These are phyloP conservation scores for Coprinopsis marcescibilis DNA, from an alignment of 768 basidiomycete species.

Conservation along the genomic window DNA sequence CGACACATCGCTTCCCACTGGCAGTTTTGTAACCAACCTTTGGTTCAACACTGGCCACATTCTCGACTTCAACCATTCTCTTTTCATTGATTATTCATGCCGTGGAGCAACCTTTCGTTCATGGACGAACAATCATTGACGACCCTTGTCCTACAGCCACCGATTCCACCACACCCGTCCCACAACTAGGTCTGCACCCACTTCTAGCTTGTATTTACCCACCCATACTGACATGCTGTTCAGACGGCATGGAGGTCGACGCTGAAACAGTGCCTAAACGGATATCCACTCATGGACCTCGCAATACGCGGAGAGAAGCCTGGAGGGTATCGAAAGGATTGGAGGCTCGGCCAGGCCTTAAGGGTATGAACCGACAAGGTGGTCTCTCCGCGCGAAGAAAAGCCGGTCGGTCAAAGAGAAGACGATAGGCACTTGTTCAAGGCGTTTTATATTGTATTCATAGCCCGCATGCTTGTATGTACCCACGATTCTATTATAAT, in stretches of 20 bases:
- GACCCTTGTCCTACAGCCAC: slow-evolving; percentile 28
- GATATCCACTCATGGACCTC: slow-evolving; percentile 80
- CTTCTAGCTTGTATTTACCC: slow-evolving; percentile 1
- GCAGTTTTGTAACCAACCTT: neutral
- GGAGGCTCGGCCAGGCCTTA: slow-evolving; percentile 40
- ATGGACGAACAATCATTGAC: slow-evolving; percentile 36
- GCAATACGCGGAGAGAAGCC: slow-evolving; percentile 69
- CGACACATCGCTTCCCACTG: neutral
- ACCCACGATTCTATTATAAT: neutral
- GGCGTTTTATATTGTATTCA: slow-evolving; percentile 8
- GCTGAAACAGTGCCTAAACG: slow-evolving; percentile 22
- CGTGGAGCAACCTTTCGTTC: slow-evolving; percentile 24
- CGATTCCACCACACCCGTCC: slow-evolving; percentile 18
- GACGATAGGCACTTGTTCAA: slow-evolving; percentile 36
- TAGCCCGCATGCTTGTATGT: neutral
- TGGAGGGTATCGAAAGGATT: slow-evolving; percentile 83
- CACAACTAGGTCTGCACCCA: slow-evolving; percentile 12
- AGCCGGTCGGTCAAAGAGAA: slow-evolving; percentile 65
- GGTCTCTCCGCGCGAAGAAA: slow-evolving; percentile 53
- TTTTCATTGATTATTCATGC: slow-evolving; percentile 27
- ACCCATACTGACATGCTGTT: slow-evolving; percentile 11
- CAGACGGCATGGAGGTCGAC: slow-evolving; percentile 57
- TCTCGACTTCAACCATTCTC: slow-evolving; percentile 12
- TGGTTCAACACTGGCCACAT: neutral
- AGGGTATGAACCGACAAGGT: slow-evolving; percentile 66